phyloP scores from a whole-genome alignment of 2,329 filamentous ascomycete species.

The Pseudogymnoascus sp. region DNA sequence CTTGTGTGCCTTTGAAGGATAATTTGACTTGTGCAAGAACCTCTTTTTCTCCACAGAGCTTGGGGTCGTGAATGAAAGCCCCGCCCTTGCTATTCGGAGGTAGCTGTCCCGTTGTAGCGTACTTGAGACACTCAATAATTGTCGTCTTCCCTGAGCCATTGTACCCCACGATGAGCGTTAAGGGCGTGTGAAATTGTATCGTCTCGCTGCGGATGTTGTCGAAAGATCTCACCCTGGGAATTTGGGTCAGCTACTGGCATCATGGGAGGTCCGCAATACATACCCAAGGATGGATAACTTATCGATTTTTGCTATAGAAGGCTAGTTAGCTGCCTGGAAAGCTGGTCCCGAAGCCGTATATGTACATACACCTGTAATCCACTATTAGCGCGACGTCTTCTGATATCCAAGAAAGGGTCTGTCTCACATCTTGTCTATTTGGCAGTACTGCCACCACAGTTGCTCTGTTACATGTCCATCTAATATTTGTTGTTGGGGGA shows the following conservation, averaged over 20 bases:
- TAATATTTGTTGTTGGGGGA: background rate
- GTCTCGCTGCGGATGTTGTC: conserved; percentile 65
- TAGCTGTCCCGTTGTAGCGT: conserved; percentile 88
- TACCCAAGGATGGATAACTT: conserved; percentile 65
- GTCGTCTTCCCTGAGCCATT: conserved; percentile 98
- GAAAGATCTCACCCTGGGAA: conserved; percentile 70
- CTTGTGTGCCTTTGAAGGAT: conserved; percentile 71
- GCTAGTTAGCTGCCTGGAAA: background rate
- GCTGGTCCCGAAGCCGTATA: background rate
- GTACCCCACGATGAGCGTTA: conserved; percentile 93
- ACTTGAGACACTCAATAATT: conserved; percentile 97
- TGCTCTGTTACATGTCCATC: background rate
- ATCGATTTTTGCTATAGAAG: conserved; percentile 68
- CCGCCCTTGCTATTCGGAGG: conserved; percentile 85
- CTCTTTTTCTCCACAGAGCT: conserved; percentile 79
- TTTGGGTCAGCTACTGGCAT: conserved; percentile 2
- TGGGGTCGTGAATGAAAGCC: conserved; percentile 96
- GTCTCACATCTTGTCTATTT: background rate
- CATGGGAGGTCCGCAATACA: background rate
- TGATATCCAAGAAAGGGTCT: background rate
- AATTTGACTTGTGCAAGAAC: conserved; percentile 88
- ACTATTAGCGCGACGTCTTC: background rate
- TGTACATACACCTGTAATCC: conserved; percentile 6
- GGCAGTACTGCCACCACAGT: conserved; percentile 4
- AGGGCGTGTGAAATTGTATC: conserved; percentile 80